These are phyloP conservation scores for Euphrasia confusa DNA, from an alignment of 257 asterid species.

Conservation along the genomic window DNA sequence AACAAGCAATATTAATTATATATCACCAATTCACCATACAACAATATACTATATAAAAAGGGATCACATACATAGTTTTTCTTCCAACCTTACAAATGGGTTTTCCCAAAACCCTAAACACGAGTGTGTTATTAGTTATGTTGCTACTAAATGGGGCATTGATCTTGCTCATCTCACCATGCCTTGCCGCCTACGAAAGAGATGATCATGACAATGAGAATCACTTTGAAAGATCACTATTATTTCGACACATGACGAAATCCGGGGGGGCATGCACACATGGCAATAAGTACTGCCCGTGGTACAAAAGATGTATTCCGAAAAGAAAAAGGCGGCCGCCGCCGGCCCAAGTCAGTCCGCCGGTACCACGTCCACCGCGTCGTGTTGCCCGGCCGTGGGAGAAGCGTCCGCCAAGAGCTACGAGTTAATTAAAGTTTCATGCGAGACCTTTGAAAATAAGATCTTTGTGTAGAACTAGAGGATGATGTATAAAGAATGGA, in stretches of 20 bases:
- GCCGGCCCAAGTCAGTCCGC: neutral
- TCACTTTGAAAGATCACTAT: neutral
- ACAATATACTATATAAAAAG: neutral
- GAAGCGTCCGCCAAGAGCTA: neutral
- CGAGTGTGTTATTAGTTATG: neutral
- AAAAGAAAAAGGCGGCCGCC: neutral
- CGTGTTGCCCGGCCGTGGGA: conserved; percentile 7
- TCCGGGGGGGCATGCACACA: neutral
- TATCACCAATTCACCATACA: neutral
- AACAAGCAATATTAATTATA: neutral
- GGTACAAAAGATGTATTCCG: neutral
- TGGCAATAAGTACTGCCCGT: neutral
- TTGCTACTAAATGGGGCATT: neutral
- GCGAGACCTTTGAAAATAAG: neutral
- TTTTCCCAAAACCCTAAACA: neutral
- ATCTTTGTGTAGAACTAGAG: neutral
- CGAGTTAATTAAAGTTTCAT: too few relatives aligned
- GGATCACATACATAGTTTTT: neutral
- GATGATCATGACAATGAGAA: neutral
- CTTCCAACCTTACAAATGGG: neutral
- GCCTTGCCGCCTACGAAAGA: neutral
- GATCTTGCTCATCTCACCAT: neutral
- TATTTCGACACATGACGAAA: neutral
- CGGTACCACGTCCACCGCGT: neutral
- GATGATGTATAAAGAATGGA: neutral